Conservation (phyloP, 441 rosid genomes). For the Pelargonium citronellum region DNA sequence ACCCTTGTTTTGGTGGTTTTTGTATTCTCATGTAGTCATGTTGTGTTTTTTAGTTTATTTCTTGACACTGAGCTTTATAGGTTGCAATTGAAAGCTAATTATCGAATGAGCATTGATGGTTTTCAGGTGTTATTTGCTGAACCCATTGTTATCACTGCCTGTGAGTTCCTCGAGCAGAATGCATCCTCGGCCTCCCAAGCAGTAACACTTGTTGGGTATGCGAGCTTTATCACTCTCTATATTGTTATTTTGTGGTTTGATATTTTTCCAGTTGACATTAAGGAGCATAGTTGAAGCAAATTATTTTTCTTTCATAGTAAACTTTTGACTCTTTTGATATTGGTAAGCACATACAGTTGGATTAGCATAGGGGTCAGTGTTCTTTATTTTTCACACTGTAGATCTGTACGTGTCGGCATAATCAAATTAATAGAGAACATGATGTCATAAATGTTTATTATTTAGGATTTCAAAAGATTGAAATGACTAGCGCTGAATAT, state of each 20-base stretch:
- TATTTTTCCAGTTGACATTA: not conserved
- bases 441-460: not conserved
- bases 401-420: not conserved
- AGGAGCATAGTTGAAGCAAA: not conserved
- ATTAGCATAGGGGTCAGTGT: not conserved
- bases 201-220: constrained; percentile 77
- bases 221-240: not conserved
- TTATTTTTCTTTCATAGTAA: too few species aligned
- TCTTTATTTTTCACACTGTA: not conserved
- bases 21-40: not conserved
- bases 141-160: constrained; percentile 82
- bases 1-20: not conserved
- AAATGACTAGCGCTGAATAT: not conserved
- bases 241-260: not conserved
- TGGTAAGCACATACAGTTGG: not conserved
- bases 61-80: not conserved
- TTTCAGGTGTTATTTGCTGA: constrained; percentile 82
- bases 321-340: not conserved
- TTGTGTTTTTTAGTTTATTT: not conserved
- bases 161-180: constrained; percentile 91
- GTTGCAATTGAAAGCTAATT: not conserved
- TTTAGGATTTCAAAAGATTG: not conserved
- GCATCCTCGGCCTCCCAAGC: constrained; percentile 76
- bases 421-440: not conserved
- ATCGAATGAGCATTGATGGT: not conserved